Base-by-base conservation (phyloP, 2,329 filamentous ascomycete genomes). In the Xylaria sp. region DNA sequence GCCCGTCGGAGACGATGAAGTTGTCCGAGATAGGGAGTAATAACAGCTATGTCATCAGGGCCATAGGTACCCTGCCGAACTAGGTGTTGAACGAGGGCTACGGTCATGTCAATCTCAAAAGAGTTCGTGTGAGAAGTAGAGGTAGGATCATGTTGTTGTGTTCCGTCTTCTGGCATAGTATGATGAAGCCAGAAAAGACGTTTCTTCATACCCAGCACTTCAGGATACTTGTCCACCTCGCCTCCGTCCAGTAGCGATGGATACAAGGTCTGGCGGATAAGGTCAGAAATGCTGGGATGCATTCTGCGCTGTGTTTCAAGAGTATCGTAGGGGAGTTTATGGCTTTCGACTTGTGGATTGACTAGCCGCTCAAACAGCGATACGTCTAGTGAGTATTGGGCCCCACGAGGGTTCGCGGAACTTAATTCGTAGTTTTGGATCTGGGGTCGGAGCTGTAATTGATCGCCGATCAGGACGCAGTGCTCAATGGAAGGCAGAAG, bases 21-120 rank as follows among this genome's bases (percentile, higher is more conserved):
- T 69, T 91, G 89, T 0, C 88, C 88, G 0, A 84, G 78, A 67
- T 92, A 91, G 0, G 89, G 89, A 0, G 91, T 94, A 6, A 94
- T 76, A 0, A 95, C 87, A 0, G 91, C 90, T 67, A 94, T 92
- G 1, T 94, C 89, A 0, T 82, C 82, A 0, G 80, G 78, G 0
- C 76, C 78, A 75, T 94, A 93, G 0, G 73, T 75, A 0, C 91
- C 91, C 75, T 94, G 91, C 0, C 85, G 83, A 5, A 91, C 81
- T 0, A 94, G 79, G 74, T 94, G 91, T 0, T 83, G 84, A 0
- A 93, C 88, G 0, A 94, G 78, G 0, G 87, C 85, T 7, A 83
- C 80, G 0, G 86, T 85, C 88, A 94, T 90, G 0, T 88, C 81
- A 0, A 91, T 82, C 74, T 94, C 92, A 76, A 82, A 90, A 0